phyloP scores from a whole-genome alignment of 2,329 filamentous ascomycete genomes.

The Rasamsonia emersonii region DNA sequence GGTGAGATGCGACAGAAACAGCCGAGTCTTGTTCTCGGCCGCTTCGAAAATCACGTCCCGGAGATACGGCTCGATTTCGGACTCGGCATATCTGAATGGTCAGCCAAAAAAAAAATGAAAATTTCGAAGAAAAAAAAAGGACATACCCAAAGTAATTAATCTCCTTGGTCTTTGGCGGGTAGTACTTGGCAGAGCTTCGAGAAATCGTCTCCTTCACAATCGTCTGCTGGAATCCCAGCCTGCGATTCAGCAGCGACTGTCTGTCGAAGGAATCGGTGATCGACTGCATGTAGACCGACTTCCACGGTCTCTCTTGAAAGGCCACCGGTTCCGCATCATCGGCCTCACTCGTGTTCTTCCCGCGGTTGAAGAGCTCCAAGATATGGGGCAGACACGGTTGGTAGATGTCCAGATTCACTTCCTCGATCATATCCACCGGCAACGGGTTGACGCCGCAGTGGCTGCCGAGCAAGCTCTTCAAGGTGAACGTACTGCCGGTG shows the following conservation, averaged over 20 bases:
- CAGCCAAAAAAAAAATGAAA: neutral
- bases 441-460: constrained; percentile 33
- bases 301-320: constrained; percentile 20
- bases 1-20: constrained; percentile 24
- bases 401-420: constrained; percentile 27
- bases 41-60: constrained; percentile 25
- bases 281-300: constrained; percentile 30
- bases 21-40: constrained; percentile 15
- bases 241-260: constrained; percentile 23
- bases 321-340: constrained; percentile 7
- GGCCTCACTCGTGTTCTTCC: constrained; percentile 12
- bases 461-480: constrained; percentile 31
- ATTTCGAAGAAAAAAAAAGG: constrained; percentile 4
- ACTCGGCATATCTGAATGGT: constrained; percentile 25
- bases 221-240: constrained; percentile 27
- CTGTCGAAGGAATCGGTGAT: constrained; percentile 33
- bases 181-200: constrained; percentile 22
- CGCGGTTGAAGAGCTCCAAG: constrained; percentile 27
- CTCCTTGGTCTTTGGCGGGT: constrained; percentile 22
- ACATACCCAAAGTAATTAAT: constrained; percentile 38
- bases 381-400: constrained; percentile 34
- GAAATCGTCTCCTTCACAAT: constrained; percentile 21
- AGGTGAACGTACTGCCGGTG: constrained; percentile 30
- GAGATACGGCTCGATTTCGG: constrained; percentile 32
- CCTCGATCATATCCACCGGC: constrained; percentile 33